These are phyloP conservation scores for Malassezia obtusa DNA, from an alignment of 1,284 basidiomycete species.

Conservation along the genomic window DNA sequence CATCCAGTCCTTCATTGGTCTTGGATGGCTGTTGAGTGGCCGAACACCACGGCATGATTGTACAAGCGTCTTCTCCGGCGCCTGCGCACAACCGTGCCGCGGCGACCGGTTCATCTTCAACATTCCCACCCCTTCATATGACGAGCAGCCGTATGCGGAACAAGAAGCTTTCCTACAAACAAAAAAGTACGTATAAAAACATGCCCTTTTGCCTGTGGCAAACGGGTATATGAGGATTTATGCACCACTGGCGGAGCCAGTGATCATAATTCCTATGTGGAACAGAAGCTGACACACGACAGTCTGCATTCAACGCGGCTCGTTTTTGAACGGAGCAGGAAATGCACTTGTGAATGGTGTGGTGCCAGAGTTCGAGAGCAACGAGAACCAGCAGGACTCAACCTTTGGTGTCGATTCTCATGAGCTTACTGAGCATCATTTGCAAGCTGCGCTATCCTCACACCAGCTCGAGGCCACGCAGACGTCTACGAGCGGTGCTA, in stretches of 20 bases:
- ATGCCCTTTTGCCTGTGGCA: not conserved
- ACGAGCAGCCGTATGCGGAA: conserved; percentile 39
- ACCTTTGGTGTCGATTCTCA: conserved; percentile 40
- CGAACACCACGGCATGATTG: conserved; percentile 6
- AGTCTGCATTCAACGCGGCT: conserved; percentile 37
- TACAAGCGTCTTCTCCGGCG: conserved; percentile 6
- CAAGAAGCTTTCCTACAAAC: conserved; percentile 36
- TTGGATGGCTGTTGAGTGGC: conserved; percentile 16
- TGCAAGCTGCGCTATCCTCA: conserved; percentile 46
- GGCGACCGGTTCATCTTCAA: not conserved
- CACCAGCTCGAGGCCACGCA: conserved; percentile 37
- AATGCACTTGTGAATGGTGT: conserved; percentile 34
- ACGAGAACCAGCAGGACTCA: conserved; percentile 35
- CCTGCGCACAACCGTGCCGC: conserved; percentile 3
- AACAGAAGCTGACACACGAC: not conserved
- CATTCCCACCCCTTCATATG: conserved; percentile 11
- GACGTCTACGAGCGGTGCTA: conserved; percentile 4
- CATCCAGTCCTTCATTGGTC: conserved; percentile 20
- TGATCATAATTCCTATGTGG: not conserved
- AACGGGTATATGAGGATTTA: conserved; percentile 7
- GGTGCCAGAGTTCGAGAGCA: conserved; percentile 36
- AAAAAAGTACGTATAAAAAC: conserved; percentile 29
- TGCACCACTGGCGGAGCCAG: not conserved
- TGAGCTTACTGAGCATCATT: conserved; percentile 44
- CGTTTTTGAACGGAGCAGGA: conserved; percentile 30